phyloP scores from a whole-genome alignment of 345 rosid species.

The Boechera retrofracta region DNA sequence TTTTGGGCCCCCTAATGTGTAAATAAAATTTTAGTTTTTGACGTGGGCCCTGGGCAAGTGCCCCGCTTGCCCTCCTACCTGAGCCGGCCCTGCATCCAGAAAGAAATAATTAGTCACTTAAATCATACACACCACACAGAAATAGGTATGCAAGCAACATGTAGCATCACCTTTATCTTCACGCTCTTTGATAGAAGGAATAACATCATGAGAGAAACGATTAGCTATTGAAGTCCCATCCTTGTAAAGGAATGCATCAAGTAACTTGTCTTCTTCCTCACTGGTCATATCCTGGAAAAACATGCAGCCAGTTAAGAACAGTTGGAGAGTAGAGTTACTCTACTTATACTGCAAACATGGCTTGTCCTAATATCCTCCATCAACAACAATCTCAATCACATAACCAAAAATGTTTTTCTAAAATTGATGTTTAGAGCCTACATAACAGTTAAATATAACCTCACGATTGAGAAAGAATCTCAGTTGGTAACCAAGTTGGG shows the following conservation, averaged over 20 bases:
- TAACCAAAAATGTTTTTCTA: neutral
- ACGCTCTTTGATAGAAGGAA: slow-evolving; percentile 1
- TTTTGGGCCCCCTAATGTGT: no score
- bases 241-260: neutral
- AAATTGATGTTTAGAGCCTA: neutral
- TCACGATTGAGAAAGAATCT: neutral
- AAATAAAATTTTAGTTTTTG: no score
- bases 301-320: neutral
- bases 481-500: neutral
- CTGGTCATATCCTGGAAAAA: neutral
- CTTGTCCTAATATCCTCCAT: no score
- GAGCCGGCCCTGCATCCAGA: no score
- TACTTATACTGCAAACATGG: no score
- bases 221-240: slow-evolving; percentile 24
- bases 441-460: neutral
- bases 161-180: neutral
- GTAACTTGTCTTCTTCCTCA: slow-evolving; percentile 9
- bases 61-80: no score
- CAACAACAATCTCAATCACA: neutral
- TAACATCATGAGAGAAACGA: slow-evolving; percentile 9
- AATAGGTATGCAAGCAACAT: neutral
- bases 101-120: neutral
- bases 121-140: neutral
- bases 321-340: neutral
- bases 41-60: no score